Evolutionary conservation across 2,329 filamentous ascomycete genomes (phyloP), one percentile per base, ranked within the genome.

Genomic region (Teratosphaeria nubilosa): DNA sequence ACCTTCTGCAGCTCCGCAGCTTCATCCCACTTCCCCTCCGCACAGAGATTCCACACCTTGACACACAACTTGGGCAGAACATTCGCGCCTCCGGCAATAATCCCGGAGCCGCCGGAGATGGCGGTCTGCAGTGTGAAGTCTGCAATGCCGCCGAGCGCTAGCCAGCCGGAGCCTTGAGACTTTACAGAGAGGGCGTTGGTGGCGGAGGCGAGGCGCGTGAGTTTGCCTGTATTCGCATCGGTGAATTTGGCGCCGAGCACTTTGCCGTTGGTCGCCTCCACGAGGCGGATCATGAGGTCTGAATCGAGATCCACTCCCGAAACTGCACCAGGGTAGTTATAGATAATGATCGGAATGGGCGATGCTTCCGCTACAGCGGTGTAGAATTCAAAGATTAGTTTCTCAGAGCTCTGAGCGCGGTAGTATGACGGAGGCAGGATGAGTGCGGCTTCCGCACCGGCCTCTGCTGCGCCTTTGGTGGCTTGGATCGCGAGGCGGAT

Each of bases 161-260:
- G 87, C 78, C 91, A 95, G 7, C 74, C 75, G 16, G 72, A 74
- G 37, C 74, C 74, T 37, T 70, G 62, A 58, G 68, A 70, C 65
- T 74, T 74, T 55, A 86, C 84, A 0, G 86, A 90, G 72, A 85
- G 83, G 58, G 90, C 88, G 66, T 87, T 77, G 53, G 86, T 84
- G 52, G 84, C 88, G 14, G 81, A 75, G 6, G 90, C 89, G 4
- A 95, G 88, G 32, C 90, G 85, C 13, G 90, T 92, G 64, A 95
- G 81, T 76, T 95, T 95, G 63, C 90, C 90, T 0, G 89, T 94
- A 78, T 90, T 94, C 64, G 88, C 63, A 54, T 90, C 95, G 48
- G 90, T 95, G 79, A 95, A 95, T 74, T 95, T 95, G 57, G 89
- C 91, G 62, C 90, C 90, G 62, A 91, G 77, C 68, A 95, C 90